Percentiles rank a stretch among this genome's conserved stretches.
Evolutionary conservation across 352 stramenopile species (phyloP).

Genomic region (Phytopythium ostracodes): DNA sequence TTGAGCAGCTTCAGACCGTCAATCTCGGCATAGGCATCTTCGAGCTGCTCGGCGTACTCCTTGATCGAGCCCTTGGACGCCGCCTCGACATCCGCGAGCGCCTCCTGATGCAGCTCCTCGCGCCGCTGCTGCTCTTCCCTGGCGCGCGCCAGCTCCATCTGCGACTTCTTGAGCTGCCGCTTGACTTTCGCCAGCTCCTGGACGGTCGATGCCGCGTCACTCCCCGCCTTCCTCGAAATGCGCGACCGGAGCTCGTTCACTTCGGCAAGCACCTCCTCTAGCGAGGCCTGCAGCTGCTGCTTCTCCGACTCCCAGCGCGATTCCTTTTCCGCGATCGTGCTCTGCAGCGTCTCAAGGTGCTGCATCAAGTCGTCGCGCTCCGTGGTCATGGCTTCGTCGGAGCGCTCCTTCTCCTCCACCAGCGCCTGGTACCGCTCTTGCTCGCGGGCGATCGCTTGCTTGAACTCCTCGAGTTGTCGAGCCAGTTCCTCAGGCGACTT

Average conservation of each 20-base stretch:
- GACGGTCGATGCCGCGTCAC: neutral
- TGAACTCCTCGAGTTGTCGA: neutral
- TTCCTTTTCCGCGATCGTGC: neutral
- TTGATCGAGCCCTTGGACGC: conserved; percentile 13
- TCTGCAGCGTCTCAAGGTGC: conserved; percentile 9
- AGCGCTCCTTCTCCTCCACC: neutral
- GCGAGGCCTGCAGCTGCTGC: conserved; percentile 1
- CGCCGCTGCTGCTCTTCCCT: conserved; percentile 15
- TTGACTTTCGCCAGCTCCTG: conserved; percentile 11
- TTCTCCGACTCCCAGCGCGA: conserved; percentile 16
- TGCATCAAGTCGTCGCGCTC: conserved; percentile 14
- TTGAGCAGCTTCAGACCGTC: conserved; percentile 28
- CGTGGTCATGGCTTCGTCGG: conserved; percentile 9
- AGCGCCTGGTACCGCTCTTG: neutral
- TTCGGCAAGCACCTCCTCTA: neutral
- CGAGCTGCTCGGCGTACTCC: conserved; percentile 22
- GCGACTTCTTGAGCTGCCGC: conserved; percentile 7
- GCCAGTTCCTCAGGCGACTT: neutral
- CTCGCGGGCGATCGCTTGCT: neutral
- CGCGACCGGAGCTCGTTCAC: neutral
- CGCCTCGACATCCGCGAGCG: conserved; percentile 10
- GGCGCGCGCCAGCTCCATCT: conserved; percentile 12
- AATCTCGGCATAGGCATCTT: conserved; percentile 22
- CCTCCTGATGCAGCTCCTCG: conserved; percentile 11
- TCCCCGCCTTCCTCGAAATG: neutral